These are phyloP conservation scores for Neofusicoccum laricinum DNA, from an alignment of 2,329 filamentous ascomycete genomes.

Conservation along the genomic window DNA sequence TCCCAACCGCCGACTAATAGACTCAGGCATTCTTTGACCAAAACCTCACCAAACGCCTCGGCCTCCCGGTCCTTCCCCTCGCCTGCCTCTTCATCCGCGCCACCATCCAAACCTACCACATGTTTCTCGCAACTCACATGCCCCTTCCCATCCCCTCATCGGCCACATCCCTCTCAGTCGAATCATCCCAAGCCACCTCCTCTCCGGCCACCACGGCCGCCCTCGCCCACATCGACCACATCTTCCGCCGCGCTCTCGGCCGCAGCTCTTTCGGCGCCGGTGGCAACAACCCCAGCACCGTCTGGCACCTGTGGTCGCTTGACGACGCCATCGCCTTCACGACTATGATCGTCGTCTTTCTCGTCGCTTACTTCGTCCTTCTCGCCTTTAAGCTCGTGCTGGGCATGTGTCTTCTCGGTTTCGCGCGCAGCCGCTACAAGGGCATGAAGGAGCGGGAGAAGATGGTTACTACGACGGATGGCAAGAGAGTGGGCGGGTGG, in stretches of 20 bases:
- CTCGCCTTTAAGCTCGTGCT: slow-evolving; percentile 65
- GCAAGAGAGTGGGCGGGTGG: slow-evolving; percentile 75
- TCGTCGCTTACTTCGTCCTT: slow-evolving; percentile 53
- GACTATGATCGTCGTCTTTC: slow-evolving; percentile 84
- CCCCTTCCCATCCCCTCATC: slow-evolving; percentile 68
- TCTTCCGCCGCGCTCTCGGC: slow-evolving; percentile 75
- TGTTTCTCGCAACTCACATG: slow-evolving; percentile 89
- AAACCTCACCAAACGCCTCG: slow-evolving; percentile 83
- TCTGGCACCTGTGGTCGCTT: slow-evolving; percentile 54
- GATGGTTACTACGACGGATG: slow-evolving; percentile 56
- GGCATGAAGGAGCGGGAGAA: slow-evolving; percentile 72
- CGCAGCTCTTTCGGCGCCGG: slow-evolving; percentile 64
- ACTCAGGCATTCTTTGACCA: slow-evolving; percentile 80
- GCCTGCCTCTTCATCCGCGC: slow-evolving; percentile 95
- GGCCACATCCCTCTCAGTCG: slow-evolving; percentile 63
- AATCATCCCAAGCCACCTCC: slow-evolving; percentile 39
- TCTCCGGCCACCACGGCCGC: slow-evolving; percentile 76
- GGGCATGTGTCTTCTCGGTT: slow-evolving; percentile 81
- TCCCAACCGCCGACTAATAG: not conserved
- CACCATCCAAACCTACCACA: slow-evolving; percentile 93
- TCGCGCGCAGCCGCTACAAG: slow-evolving; percentile 74
- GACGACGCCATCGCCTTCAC: slow-evolving; percentile 72
- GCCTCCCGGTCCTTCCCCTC: slow-evolving; percentile 85
- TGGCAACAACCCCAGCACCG: slow-evolving; percentile 28
- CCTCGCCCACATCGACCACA: slow-evolving; percentile 72